These are phyloP conservation scores for Exophiala mesophila DNA, from an alignment of 2,329 filamentous ascomycete species.

Conservation along the genomic window DNA sequence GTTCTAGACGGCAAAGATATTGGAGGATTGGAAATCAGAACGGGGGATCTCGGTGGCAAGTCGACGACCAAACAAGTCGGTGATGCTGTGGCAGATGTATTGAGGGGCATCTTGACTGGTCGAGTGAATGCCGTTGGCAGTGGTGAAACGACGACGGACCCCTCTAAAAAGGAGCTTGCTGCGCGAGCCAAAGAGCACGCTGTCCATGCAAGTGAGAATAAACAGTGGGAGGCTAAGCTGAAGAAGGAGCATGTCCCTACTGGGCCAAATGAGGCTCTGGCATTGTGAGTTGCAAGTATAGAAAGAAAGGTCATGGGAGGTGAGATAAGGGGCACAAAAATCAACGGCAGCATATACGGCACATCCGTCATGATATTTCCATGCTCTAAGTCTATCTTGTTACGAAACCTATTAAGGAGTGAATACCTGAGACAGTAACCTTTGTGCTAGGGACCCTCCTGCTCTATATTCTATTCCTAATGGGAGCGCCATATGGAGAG, in stretches of 20 bases:
- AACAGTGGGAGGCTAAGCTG: slow-evolving; percentile 14
- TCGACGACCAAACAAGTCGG: slow-evolving; percentile 94
- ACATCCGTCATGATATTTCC: no score
- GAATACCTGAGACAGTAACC: no score
- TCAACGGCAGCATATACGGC: no score
- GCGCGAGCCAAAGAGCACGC: slow-evolving; percentile 1
- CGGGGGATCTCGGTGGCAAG: slow-evolving; percentile 91
- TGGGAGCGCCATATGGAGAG: no score
- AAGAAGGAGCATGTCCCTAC: slow-evolving; percentile 14
- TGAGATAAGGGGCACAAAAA: no score
- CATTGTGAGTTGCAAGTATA: no score
- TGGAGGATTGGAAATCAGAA: slow-evolving; percentile 53
- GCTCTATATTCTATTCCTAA: no score
- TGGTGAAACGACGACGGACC: no score
- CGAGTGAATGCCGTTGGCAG: not conserved
- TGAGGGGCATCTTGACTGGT: slow-evolving; percentile 29
- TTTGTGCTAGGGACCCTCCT: no score
- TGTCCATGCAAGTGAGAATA: slow-evolving; percentile 8
- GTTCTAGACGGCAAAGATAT: slow-evolving; percentile 94
- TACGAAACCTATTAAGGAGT: no score
- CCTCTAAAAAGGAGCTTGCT: not conserved
- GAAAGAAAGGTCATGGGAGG: no score
- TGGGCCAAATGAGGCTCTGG: slow-evolving; percentile 8
- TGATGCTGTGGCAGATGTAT: slow-evolving; percentile 73
- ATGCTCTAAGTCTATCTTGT: no score